Conservation (phyloP, 805 yeast genomes). For the Monosporozyma aerobia region DNA sequence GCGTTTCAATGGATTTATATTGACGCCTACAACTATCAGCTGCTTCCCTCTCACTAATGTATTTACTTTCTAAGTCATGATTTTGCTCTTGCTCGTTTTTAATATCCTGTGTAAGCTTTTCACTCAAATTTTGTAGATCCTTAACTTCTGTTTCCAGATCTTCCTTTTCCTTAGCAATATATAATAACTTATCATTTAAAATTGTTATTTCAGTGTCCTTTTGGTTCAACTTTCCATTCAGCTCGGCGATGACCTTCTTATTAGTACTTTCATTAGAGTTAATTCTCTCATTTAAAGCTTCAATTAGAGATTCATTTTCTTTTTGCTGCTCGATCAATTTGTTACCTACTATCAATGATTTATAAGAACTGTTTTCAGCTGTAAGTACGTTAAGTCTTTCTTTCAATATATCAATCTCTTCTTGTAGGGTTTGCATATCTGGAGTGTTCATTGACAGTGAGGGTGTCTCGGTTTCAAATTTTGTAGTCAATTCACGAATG, state of each 20-base stretch:
- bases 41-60: neutral
- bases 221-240: neutral
- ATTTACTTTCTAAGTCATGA: neutral
- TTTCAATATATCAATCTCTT: conserved; percentile 42
- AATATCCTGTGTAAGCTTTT: neutral
- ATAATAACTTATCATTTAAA: neutral
- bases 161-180: neutral
- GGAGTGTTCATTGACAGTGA: neutral
- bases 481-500: conserved; percentile 61
- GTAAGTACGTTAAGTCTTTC: conserved; percentile 42
- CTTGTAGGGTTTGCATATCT: conserved; percentile 26
- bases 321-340: neutral
- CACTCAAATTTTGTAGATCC: neutral
- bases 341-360: conserved; percentile 18
- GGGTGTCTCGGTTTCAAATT: conserved; percentile 40
- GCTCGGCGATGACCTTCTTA: neutral
- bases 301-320: neutral
- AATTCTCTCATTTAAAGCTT: neutral
- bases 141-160: neutral
- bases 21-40: neutral
- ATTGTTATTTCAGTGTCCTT: neutral
- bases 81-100: neutral
- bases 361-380: conserved; percentile 60
- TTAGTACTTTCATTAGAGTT: neutral
- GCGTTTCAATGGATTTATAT: neutral